Evolutionary conservation across 225 moss, liverwort and hornwort species (phyloP), one percentile per base, ranked within the genome.

Genomic region (Asterella californica): DNA sequence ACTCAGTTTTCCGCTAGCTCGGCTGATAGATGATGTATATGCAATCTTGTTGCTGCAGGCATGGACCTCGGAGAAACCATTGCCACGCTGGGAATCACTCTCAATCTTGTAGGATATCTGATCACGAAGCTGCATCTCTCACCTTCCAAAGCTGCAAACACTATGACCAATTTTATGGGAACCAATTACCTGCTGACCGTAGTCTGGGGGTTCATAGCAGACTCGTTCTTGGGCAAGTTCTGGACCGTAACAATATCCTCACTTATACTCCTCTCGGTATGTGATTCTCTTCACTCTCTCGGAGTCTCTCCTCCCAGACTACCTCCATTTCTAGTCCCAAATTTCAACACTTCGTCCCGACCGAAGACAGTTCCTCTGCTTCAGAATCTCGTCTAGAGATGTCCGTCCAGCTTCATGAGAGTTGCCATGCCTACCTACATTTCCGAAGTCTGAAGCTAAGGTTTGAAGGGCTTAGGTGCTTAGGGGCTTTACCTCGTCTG

Each of bases 221-320:
- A 79, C 49, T 79, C 78, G 5, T 79, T 32, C 69, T 6, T 79
- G 67, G 79, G 79, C 50, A 79, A 69, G 68, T 79, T 69, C 37
- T 70, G 79, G 79, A 79, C 79, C 18, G 15, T 78, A 4, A 62
- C 66, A 0, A 37, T 77, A 15, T 42, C 63, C 19, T 63, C 47
- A 7, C 27, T 77, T 25, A 63, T 63, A 18, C 46, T 61, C 38
- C 25, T 77, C 62, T 24, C 45, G 64, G 45, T 84, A 57, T 66
- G 84, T 22, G 66, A 24, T 33, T 42, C 30, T 65, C 65, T 6
- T 19, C 57, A 7, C 30, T 4, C 10, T 21, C 17, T 29, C 29
- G 3, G 6, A 72, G 6, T 72, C 30, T 21, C 30, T 65, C 15
- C 4, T 9, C 12, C 8, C 12, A 32, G 10, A 12, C 65, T 32